phyloP scores from a whole-genome alignment of 331 rosid genomes.

The Stylosanthes scabra region DNA sequence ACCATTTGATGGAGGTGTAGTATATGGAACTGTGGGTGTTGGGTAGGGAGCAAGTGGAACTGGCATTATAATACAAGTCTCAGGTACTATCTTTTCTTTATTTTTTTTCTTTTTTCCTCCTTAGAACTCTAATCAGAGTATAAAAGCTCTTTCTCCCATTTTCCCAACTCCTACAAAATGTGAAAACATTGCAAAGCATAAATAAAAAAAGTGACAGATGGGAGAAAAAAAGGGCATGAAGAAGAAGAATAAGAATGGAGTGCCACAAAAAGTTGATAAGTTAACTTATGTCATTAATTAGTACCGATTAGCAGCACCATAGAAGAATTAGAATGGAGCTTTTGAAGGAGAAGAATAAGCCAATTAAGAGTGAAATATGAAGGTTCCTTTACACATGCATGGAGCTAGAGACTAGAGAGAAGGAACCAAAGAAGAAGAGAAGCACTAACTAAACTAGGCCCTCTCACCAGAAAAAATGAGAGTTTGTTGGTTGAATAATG shows the following conservation, averaged over 20 bases:
- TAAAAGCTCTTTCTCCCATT: conserved; percentile 40
- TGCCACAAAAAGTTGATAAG: background rate
- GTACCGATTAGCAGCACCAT: background rate
- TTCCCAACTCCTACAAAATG: conserved; percentile 48
- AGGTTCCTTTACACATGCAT: conserved; percentile 39
- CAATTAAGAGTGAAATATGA: conserved; percentile 9
- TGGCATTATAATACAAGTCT: conserved; percentile 61
- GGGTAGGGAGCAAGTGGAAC: conserved; percentile 90
- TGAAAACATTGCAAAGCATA: background rate
- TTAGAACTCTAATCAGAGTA: conserved; percentile 47
- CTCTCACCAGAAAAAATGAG: conserved; percentile 24
- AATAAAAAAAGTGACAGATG: background rate
- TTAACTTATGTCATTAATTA: background rate
- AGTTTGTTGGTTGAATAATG: conserved; percentile 47
- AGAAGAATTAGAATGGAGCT: conserved; percentile 21
- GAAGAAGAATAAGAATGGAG: background rate
- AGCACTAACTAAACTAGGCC: conserved; percentile 5
- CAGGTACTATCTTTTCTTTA: conserved; percentile 28
- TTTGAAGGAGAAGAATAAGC: conserved; percentile 12
- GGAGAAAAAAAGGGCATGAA: background rate
- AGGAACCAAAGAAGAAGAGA: conserved; percentile 37
- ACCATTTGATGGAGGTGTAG: conserved; percentile 67
- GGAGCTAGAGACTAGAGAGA: conserved; percentile 1
- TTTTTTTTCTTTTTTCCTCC: conserved; percentile 43
- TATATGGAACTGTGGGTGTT: conserved; percentile 56